Base-by-base conservation (phyloP, 805 yeast species). In the Komagataella ulmi region DNA sequence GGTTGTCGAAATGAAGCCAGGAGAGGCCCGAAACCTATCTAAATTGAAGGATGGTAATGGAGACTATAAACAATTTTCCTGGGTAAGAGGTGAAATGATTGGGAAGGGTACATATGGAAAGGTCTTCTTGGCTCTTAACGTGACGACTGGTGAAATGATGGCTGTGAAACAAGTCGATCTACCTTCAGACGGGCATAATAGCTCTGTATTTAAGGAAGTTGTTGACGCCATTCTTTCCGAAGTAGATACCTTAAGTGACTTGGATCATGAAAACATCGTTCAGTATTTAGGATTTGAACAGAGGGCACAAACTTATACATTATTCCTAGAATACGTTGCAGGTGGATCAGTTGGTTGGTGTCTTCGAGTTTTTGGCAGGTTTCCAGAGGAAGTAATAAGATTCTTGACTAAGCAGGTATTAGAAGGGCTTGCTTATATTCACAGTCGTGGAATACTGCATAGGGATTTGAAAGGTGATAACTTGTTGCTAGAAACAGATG, bases 61-160 rank as follows among this genome's bases (percentile, higher is more conserved):
- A 12, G 78, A 80, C 50, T 77, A 78, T 61, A 85, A 81, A 59
- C 95, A 90, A 66, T 91, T 89, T 69, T 95, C 95, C 0, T 93
- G 99, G 99, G 85, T 95, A 49, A 88, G 88, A 62, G 99, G 99
- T 74, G 97, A 90, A 61, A 72, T 93, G 55, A 88, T 93, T 53
- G 99, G 99, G 0, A 80, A 88, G 53, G 99, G 99, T 0, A 90
- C 97, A 1, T 93, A 90, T 71, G 99, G 99, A 7, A 83, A 87
- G 44, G 99, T 93, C 1, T 91, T 76, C 61, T 72, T 93, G 52
- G 97, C 96, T 1, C 74, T 93, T 61, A 93, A 93, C 65, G 90
- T 89, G 17, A 93, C 98, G 1, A 88, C 96, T 0, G 98, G 98
- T 51, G 99, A 93, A 61, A 89, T 93, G 96, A 85, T 93, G 70